Evolutionary conservation across 2,329 filamentous ascomycete species (phyloP).

Genomic region (Colletotrichum lini): DNA sequence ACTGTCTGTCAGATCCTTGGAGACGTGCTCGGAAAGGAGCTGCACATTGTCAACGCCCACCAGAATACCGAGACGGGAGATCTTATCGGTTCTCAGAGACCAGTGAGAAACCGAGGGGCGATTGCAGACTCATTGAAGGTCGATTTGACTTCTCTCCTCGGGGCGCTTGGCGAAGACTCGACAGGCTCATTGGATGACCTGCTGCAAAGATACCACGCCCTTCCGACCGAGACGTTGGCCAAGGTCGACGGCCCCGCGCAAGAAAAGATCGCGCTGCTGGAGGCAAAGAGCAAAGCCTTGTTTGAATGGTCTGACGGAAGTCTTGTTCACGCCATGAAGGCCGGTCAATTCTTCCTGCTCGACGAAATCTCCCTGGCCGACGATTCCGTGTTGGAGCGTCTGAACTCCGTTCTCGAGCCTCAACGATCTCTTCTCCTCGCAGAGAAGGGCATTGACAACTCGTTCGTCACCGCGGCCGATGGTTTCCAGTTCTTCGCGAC

Average conservation of each 20-base stretch:
- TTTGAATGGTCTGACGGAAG: constrained; percentile 98
- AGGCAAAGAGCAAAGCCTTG: constrained; percentile 81
- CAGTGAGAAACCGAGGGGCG: constrained; percentile 85
- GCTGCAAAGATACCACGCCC: constrained; percentile 70
- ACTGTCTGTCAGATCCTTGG: constrained; percentile 95
- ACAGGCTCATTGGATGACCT: constrained; percentile 67
- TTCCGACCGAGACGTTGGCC: constrained; percentile 60
- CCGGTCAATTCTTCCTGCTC: constrained; percentile 90
- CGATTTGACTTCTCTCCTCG: constrained; percentile 69
- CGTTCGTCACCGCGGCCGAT: constrained; percentile 79
- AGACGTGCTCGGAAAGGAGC: constrained; percentile 79
- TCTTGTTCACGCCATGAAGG: constrained; percentile 93
- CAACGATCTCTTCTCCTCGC: constrained; percentile 89
- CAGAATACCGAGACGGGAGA: constrained; percentile 99
- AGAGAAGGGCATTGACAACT: constrained; percentile 91
- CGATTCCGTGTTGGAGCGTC: constrained; percentile 93
- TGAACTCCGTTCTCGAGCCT: constrained; percentile 97
- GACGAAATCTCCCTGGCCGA: constrained; percentile 98
- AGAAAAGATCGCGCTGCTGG: constrained; percentile 62
- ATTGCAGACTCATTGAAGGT: constrained; percentile 76
- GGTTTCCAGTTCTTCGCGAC: constrained; percentile 98
- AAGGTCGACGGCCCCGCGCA: constrained; percentile 64
- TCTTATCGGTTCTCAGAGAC: constrained; percentile 94
- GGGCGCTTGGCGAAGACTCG: constrained; percentile 55
- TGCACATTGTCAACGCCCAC: constrained; percentile 96